phyloP scores from a whole-genome alignment of 768 basidiomycete species.

The Russula dissimulans region DNA sequence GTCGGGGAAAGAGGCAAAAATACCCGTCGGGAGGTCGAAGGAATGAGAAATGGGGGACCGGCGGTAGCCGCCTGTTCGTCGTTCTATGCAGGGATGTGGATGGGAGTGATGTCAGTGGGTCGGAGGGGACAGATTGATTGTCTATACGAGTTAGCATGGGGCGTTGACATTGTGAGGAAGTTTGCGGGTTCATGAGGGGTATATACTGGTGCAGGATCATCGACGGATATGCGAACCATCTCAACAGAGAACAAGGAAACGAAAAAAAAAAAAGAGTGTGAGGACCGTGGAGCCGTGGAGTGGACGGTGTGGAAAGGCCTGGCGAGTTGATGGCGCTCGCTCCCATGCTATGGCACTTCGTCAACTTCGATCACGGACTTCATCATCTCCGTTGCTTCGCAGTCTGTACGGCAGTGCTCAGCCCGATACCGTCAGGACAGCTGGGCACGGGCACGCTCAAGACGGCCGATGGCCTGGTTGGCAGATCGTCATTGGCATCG shows the following conservation, averaged over 20 bases:
- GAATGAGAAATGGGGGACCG: background rate
- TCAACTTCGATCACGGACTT: conserved; percentile 10
- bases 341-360: conserved; percentile 3
- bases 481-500: conserved; percentile 87
- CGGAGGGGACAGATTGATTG: background rate
- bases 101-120: background rate
- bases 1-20: background rate
- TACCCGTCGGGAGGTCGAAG: background rate
- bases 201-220: conserved; percentile 4
- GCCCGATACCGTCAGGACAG: conserved; percentile 4
- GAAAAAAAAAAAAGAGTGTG: too few species aligned
- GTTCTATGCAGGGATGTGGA: background rate
- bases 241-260: background rate
- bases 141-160: background rate
- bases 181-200: background rate
- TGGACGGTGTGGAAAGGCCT: background rate
- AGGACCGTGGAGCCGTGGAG: background rate
- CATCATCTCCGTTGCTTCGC: conserved; percentile 6
- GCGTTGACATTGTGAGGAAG: background rate
- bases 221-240: background rate
- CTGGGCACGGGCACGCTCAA: background rate
- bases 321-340: background rate
- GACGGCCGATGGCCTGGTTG: conserved; percentile 67
- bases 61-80: conserved; percentile 1
- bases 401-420: conserved; percentile 6